Conservation (phyloP, 2,329 filamentous ascomycete genomes). For the Aspergillus hortae region DNA sequence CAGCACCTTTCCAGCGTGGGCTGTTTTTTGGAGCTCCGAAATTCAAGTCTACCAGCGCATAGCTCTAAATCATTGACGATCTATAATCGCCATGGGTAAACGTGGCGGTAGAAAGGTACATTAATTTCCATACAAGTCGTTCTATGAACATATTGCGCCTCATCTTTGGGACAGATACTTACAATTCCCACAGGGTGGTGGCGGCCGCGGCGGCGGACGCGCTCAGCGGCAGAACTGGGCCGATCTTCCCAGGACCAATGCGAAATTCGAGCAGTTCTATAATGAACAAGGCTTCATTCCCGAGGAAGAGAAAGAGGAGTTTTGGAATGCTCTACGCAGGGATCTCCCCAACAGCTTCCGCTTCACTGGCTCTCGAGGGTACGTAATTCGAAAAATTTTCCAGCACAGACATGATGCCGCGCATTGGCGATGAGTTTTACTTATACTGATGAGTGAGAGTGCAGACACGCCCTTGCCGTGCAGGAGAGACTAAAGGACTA, state of each 20-base stretch:
- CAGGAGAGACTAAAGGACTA: constrained; percentile 81
- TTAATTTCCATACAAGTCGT: background rate
- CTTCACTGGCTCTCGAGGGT: constrained; percentile 94
- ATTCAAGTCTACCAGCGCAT: constrained; percentile 1
- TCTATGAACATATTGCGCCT: background rate
- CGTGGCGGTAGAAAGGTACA: constrained; percentile 26
- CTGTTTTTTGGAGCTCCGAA: constrained; percentile 8
- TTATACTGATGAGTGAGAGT: constrained; percentile 1
- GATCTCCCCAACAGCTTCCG: constrained; percentile 97
- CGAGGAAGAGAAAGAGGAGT: constrained; percentile 72
- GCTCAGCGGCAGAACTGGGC: constrained; percentile 47
- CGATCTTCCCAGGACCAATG: constrained; percentile 73
- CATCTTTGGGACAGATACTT: background rate
- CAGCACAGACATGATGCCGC: constrained; percentile 3
- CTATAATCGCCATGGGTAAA: constrained; percentile 25
- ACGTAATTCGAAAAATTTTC: constrained; percentile 24
- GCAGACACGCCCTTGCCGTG: constrained; percentile 83
- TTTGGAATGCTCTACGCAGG: constrained; percentile 78
- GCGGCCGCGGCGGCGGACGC: constrained; percentile 33
- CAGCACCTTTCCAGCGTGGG: background rate
- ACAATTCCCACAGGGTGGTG: constrained; percentile 36
- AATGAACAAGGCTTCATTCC: constrained; percentile 70
- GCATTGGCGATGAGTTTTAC: background rate
- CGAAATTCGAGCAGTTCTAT: constrained; percentile 83
- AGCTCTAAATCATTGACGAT: background rate